Evolutionary conservation across 768 basidiomycete genomes (phyloP).

Genomic region (Rhizopogon roseolus): DNA sequence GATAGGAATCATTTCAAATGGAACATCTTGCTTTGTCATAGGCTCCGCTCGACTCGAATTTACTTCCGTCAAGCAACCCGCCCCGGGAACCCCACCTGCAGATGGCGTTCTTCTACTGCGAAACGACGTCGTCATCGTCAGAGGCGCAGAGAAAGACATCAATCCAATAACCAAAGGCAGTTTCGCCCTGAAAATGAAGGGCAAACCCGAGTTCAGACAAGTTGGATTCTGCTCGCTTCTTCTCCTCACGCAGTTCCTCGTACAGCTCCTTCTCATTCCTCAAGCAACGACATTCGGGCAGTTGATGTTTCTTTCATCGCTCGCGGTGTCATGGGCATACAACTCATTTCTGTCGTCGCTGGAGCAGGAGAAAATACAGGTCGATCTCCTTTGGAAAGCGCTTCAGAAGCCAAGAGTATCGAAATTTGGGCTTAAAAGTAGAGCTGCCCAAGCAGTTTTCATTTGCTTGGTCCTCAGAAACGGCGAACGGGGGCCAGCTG

Average conservation of each 20-base stretch:
- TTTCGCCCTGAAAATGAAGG: slow-evolving; percentile 19
- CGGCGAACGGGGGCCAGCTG: not conserved
- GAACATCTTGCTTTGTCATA: slow-evolving; percentile 24
- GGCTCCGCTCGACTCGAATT: slow-evolving; percentile 25
- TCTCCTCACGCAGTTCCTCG: slow-evolving; percentile 27
- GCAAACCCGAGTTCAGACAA: slow-evolving; percentile 10
- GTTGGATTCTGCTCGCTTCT: slow-evolving; percentile 27
- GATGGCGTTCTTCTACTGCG: slow-evolving; percentile 26
- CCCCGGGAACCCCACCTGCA: slow-evolving; percentile 20
- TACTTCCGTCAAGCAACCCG: slow-evolving; percentile 12
- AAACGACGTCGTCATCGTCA: slow-evolving; percentile 24
- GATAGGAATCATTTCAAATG: slow-evolving; percentile 27
- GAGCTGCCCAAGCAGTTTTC: slow-evolving; percentile 15
- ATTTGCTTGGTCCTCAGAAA: slow-evolving; percentile 17
- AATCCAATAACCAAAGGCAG: slow-evolving; percentile 28
- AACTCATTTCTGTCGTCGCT: slow-evolving; percentile 32
- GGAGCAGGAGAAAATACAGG: slow-evolving; percentile 29
- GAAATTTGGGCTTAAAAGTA: slow-evolving; percentile 13
- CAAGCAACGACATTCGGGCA: slow-evolving; percentile 31
- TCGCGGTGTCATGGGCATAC: slow-evolving; percentile 30
- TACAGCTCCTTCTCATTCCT: slow-evolving; percentile 31
- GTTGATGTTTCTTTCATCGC: slow-evolving; percentile 26
- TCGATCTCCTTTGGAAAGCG: slow-evolving; percentile 10
- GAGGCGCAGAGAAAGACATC: slow-evolving; percentile 26
- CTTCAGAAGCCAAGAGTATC: slow-evolving; percentile 10